Evolutionary conservation across 78 protist species (phyloP).

Genomic region (Dictyostelium firmibasis): DNA sequence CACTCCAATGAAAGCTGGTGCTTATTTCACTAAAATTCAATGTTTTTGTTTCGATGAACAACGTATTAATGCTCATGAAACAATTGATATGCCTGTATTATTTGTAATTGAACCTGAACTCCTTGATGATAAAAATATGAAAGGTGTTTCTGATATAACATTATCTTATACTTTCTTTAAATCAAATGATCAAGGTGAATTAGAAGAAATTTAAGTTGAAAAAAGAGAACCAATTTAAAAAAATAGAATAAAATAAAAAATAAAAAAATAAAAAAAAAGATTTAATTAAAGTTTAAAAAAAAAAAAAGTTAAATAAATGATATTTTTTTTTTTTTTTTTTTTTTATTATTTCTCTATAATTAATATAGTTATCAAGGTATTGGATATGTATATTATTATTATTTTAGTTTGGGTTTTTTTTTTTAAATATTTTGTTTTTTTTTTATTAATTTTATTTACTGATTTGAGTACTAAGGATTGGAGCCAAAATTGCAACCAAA

Average conservation of each 20-base stretch:
- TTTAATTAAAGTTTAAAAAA: too few species aligned
- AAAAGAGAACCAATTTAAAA: not conserved
- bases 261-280: not conserved
- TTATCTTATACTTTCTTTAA: constrained; percentile 91
- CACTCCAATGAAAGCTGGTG: constrained; percentile 85
- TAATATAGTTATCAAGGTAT: not conserved
- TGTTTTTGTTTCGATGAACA: constrained; percentile 97
- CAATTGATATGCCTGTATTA: constrained; percentile 97
- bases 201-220: constrained; percentile 59
- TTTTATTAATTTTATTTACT: not conserved
- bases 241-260: not conserved
- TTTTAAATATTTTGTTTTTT: not conserved
- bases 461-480: constrained; percentile 6
- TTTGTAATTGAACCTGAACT: constrained; percentile 95
- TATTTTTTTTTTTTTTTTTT: not conserved
- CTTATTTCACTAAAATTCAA: constrained; percentile 94
- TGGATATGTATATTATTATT: not conserved
- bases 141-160: constrained; percentile 61
- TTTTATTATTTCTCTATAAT: not conserved
- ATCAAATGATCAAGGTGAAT: constrained; percentile 79
- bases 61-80: constrained; percentile 91
- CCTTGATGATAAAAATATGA: constrained; percentile 79
- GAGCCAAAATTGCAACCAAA: constrained; percentile 53
- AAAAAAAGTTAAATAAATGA: not conserved
- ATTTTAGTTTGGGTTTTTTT: not conserved